These are phyloP conservation scores for Davidsoniella neocaledoniae DNA, from an alignment of 2,329 filamentous ascomycete species.

Conservation along the genomic window DNA sequence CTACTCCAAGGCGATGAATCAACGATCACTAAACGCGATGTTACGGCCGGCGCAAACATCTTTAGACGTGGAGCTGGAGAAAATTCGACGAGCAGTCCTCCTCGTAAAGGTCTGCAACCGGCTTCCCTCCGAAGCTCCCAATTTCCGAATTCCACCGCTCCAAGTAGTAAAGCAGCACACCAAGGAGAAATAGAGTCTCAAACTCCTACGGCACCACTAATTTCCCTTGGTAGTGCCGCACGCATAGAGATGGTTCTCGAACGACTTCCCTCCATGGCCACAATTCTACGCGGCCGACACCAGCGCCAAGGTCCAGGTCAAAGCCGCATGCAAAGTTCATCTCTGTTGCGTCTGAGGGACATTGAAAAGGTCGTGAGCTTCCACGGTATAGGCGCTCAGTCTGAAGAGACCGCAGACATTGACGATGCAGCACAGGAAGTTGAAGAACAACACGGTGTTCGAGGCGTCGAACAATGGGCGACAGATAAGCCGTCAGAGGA, in stretches of 20 bases:
- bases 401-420: constrained; percentile 11
- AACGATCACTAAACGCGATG: constrained; percentile 19
- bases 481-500: constrained; percentile 44
- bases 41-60: constrained; percentile 30
- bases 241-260: constrained; percentile 66
- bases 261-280: constrained; percentile 68
- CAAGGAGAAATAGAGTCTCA: constrained; percentile 5
- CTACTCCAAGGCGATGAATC: constrained; percentile 37
- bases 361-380: constrained; percentile 55
- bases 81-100: constrained; percentile 13
- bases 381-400: constrained; percentile 32
- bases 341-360: constrained; percentile 30
- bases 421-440: constrained; percentile 29
- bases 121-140: too few relatives aligned
- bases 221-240: constrained; percentile 47
- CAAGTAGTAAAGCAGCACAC: background rate
- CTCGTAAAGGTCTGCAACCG: constrained; percentile 8
- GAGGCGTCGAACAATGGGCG: constrained; percentile 29
- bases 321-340: background rate
- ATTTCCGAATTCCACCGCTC: constrained; percentile 7
- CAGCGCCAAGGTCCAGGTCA: constrained; percentile 14
- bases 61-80: constrained; percentile 29
- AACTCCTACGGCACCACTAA: constrained; percentile 23
- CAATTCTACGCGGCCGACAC: constrained; percentile 32
- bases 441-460: constrained; percentile 23